Evolutionary conservation across 352 stramenopile genomes (phyloP), one percentile per base, ranked within the genome.

Genomic region (Pythium rishiriense): DNA sequence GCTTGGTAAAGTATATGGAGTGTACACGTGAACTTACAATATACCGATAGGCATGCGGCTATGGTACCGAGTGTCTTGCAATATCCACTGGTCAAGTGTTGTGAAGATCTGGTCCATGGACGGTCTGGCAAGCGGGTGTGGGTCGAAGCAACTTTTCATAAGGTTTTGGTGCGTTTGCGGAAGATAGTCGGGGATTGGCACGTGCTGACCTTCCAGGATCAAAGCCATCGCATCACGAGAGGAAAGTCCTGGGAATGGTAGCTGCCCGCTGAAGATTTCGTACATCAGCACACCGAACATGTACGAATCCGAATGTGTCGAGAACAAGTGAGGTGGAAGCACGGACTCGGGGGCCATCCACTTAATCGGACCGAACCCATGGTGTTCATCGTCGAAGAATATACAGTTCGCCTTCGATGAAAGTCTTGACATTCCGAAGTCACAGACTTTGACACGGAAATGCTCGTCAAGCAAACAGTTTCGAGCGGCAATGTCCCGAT

Each of bases 221-320:
- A 87, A 56, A 2, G 78, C 79, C 14, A 81, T 78, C 25, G 81
- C 79, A 9, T 89, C 78, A n/a, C 74, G 69, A 10, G 81, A 67
- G 12, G 78, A 78, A 29, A 88, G 47, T n/a, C 68, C 72, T 7
- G 75, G 74, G 62, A 90, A 92, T 15, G 83, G 83, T 35, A 72
- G 57, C 8, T 70, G 50, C 15, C 83, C 83, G 31, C 73, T 88
- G 59, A 90, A 92, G 31, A 90, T 86, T 54, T 92, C 83, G 65
- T 85, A 92, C 53, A 92, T 70, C 14, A 90, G 59, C 21, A 90
- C 79, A 7, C 81, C 83, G 26, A 90, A 92, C 78, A 88, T 88
- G 73, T 88, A 92, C 55, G 79, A 75, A 62, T 92, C 83, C 17
- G 83, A 90, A 31, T 79, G 79, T 17, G 70, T 79, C 2, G 83